Percentiles rank a stretch among this genome's conserved stretches.
Evolutionary conservation across 2,329 filamentous ascomycete species (phyloP).

Genomic region (Talaromyces sp.): DNA sequence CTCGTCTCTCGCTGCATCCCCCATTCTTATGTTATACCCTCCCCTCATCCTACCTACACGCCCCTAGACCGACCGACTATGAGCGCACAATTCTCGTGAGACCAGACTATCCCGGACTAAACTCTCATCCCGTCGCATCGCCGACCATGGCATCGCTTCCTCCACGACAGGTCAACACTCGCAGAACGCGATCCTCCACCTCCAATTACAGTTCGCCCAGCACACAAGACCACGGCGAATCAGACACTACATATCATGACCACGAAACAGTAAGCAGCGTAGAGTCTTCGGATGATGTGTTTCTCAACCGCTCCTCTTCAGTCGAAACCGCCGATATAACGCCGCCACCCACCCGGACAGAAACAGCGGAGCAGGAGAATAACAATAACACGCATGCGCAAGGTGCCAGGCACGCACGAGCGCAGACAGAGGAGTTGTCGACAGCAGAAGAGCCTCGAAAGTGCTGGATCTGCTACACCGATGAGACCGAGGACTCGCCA

Average conservation of each 20-base stretch:
- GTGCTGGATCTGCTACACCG: slow-evolving; percentile 68
- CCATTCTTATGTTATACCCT: neutral
- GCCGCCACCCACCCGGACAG: slow-evolving; percentile 1
- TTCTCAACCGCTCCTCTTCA: slow-evolving; percentile 6
- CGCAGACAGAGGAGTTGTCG: neutral
- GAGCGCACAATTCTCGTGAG: neutral
- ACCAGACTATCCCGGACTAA: neutral
- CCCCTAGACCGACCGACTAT: neutral
- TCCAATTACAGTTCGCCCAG: slow-evolving; percentile 4
- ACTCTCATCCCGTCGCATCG: neutral
- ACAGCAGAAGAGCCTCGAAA: slow-evolving; percentile 40
- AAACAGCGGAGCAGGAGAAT: neutral
- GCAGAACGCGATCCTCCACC: slow-evolving; percentile 8
- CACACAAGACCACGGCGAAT: slow-evolving; percentile 1
- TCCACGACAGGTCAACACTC: slow-evolving; percentile 2
- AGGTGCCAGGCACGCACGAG: neutral
- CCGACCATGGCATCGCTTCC: slow-evolving; percentile 13
- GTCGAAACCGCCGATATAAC: neutral
- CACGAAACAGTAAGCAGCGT: neutral
- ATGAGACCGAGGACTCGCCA: slow-evolving; percentile 59
- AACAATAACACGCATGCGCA: neutral
- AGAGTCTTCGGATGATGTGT: slow-evolving; percentile 2
- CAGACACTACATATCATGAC: neutral
- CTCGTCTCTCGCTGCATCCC: neutral
- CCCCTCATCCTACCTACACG: neutral